A percentile compares a stretch with the other conserved stretches of the same genome.
These are phyloP conservation scores for Mixia osmundae DNA, from an alignment of 1,284 basidiomycete genomes.

Conservation along the genomic window DNA sequence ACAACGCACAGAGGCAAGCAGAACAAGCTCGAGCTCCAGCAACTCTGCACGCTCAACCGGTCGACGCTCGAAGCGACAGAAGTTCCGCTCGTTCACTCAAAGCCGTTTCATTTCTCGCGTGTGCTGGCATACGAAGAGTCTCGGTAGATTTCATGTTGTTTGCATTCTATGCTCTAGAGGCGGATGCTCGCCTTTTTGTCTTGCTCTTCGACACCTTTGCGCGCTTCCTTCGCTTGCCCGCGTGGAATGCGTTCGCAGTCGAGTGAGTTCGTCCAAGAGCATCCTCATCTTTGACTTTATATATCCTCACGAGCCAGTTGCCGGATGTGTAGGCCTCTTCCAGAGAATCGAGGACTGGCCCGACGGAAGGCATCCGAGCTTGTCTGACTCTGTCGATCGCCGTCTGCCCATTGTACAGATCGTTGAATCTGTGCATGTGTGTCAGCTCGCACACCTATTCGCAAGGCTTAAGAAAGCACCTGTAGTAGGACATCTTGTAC, in stretches of 20 bases:
- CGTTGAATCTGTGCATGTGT: constrained; percentile 39
- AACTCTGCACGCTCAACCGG: constrained; percentile 11
- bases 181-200: too few relatives aligned
- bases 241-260: constrained; percentile 56
- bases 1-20: constrained; percentile 13
- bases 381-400: constrained; percentile 60
- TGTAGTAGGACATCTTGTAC: constrained; percentile 93
- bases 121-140: constrained; percentile 13
- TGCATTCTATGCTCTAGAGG: too few relatives aligned
- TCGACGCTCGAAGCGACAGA: constrained; percentile 9
- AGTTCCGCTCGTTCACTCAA: constrained; percentile 11
- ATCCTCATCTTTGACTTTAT: constrained; percentile 88
- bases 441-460: constrained; percentile 1
- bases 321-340: constrained; percentile 93
- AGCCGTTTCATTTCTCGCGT: constrained; percentile 13
- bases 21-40: constrained; percentile 18
- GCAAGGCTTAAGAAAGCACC: constrained; percentile 28
- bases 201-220: constrained; percentile 8
- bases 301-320: constrained; percentile 97
- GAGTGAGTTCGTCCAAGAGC: constrained; percentile 65
- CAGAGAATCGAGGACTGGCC: constrained; percentile 65
- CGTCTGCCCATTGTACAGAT: constrained; percentile 54
- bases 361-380: constrained; percentile 46
- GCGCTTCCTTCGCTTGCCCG: constrained; percentile 72
- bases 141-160: too few relatives aligned